These are phyloP conservation scores for Detonula confervacea DNA, from an alignment of 352 stramenopile species.

Conservation along the genomic window DNA sequence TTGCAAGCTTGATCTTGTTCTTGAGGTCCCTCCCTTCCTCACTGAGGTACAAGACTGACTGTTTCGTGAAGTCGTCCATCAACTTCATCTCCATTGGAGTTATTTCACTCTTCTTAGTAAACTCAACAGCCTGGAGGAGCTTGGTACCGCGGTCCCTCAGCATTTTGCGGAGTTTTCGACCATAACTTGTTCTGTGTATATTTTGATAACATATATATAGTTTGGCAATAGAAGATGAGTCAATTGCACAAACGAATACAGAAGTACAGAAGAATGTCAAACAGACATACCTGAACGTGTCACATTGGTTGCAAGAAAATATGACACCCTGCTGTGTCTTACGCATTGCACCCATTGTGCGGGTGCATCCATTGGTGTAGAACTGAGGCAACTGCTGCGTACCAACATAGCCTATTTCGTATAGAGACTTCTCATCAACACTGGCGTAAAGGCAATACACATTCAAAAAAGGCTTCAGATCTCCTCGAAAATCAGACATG, in stretches of 20 bases:
- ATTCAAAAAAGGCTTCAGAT: neutral
- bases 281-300: too few species aligned
- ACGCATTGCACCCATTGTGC: too few species aligned
- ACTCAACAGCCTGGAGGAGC: neutral
- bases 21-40: neutral
- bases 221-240: neutral
- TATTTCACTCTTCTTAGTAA: neutral
- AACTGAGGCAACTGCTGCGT: too few species aligned
- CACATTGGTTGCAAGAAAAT: too few species aligned
- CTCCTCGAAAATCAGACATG: neutral
- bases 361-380: too few species aligned
- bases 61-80: neutral
- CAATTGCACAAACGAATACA: too few species aligned
- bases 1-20: neutral
- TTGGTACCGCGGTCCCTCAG: neutral
- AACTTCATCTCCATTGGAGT: neutral
- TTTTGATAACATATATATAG: neutral
- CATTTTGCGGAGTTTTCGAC: neutral
- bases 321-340: too few species aligned
- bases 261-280: too few species aligned
- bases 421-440: neutral
- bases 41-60: neutral
- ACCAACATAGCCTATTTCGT: neutral
- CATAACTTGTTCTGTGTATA: neutral
- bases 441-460: neutral